Conservation (phyloP, 208 protist genomes). For the Trypanosoma boissoni region DNA sequence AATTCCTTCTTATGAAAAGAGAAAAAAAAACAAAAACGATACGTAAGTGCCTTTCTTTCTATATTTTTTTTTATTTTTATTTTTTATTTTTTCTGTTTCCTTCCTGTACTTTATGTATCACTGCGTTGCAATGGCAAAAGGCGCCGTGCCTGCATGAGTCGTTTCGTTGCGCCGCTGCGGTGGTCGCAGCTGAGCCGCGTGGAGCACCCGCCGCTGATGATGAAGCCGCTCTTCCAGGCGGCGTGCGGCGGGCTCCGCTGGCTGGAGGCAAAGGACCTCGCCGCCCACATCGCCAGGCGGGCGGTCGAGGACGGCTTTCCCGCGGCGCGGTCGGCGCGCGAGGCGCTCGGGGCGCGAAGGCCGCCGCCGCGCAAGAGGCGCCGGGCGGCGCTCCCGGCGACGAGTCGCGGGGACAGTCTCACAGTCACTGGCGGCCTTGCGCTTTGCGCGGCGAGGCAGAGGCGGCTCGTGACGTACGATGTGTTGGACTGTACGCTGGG, state of each 20-base stretch:
- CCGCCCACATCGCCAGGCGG: constrained; percentile 65
- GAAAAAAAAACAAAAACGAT: background rate
- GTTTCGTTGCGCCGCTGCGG: constrained; percentile 56
- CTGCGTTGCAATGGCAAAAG: too few relatives aligned
- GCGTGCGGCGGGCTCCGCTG: constrained; percentile 75
- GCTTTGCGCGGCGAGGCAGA: constrained; percentile 23
- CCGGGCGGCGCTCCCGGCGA: constrained; percentile 3
- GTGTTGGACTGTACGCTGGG: constrained; percentile 89
- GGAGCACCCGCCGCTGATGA: constrained; percentile 88
- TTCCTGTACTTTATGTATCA: background rate
- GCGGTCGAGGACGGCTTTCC: constrained; percentile 71
- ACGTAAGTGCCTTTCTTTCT: background rate
- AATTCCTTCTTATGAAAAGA: too few relatives aligned
- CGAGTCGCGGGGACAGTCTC: constrained; percentile 10
- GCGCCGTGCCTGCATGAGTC: too few relatives aligned
- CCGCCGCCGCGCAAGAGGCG: constrained; percentile 15
- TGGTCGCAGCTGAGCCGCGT: constrained; percentile 68
- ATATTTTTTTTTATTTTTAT: constrained; percentile 13
- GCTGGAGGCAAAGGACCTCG: constrained; percentile 64
- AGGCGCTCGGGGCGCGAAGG: constrained; percentile 30
- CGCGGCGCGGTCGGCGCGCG: constrained; percentile 34
- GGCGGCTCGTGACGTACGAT: constrained; percentile 73
- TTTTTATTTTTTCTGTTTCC: constrained; percentile 3
- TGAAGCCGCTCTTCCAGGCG: constrained; percentile 78
- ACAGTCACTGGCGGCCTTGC: constrained; percentile 27